Evolutionary conservation across 176 grass and related monocot species (phyloP).

Genomic region (Echinochloa phyllopogon): DNA sequence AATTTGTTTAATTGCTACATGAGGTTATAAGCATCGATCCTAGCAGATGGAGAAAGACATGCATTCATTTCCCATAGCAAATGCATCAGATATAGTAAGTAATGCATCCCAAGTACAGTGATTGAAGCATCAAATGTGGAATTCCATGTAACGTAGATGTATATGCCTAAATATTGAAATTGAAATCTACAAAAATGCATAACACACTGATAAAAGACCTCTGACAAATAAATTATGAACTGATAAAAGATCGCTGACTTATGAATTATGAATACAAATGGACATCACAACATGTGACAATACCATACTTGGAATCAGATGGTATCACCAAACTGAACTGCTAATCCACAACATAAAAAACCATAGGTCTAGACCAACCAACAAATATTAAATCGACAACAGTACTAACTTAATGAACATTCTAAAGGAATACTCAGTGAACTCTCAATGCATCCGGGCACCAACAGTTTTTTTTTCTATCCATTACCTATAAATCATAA

Average conservation of each 20-base stretch:
- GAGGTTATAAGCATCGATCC: conserved; percentile 11
- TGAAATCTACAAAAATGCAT: conserved; percentile 20
- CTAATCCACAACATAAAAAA: not conserved
- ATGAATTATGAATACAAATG: too few species aligned
- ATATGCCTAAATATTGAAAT: not conserved
- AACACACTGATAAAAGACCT: not conserved
- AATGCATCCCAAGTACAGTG: not conserved
- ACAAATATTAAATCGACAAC: not conserved
- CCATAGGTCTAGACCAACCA: not conserved
- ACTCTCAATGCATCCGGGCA: conserved; percentile 16
- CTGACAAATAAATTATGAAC: not conserved
- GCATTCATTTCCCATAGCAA: conserved; percentile 13
- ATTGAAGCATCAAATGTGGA: not conserved
- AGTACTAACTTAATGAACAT: not conserved
- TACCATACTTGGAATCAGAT: not conserved
- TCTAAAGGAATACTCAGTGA: not conserved
- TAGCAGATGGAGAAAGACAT: conserved; percentile 2
- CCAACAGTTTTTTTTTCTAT: not conserved
- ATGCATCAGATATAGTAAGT: not conserved
- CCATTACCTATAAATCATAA: not conserved
- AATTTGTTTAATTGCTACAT: conserved; percentile 10
- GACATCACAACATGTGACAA: not conserved
- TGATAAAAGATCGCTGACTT: too few species aligned
- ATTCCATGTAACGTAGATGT: conserved; percentile 1
- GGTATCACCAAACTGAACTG: not conserved